These are phyloP conservation scores for Oryza punctata DNA, from an alignment of 176 grass and related monocot genomes.

Conservation along the genomic window DNA sequence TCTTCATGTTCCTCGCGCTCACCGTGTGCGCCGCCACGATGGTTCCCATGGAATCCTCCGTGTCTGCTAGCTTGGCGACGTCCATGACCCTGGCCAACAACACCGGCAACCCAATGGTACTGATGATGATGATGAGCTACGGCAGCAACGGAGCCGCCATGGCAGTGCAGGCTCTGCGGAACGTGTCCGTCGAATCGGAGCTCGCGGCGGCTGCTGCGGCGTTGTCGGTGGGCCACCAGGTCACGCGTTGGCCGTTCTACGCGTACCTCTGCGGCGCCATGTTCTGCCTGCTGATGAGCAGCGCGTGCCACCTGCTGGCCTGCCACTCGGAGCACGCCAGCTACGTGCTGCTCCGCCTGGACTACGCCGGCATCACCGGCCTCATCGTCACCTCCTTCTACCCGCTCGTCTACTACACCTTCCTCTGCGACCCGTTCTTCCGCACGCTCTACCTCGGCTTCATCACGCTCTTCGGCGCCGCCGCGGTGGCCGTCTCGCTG, in stretches of 20 bases:
- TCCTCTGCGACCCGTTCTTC: conserved; percentile 60
- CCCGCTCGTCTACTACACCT: conserved; percentile 89
- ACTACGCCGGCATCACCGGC: conserved; percentile 73
- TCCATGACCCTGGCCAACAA: conserved; percentile 24
- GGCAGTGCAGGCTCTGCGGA: conserved; percentile 31
- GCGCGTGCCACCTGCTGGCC: conserved; percentile 71
- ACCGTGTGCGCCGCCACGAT: conserved; percentile 53
- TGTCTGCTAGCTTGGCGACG: background rate
- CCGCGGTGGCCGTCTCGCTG: conserved; percentile 57
- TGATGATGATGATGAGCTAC: conserved; percentile 25
- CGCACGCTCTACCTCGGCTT: conserved; percentile 60
- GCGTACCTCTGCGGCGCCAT: conserved; percentile 72
- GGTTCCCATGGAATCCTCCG: conserved; percentile 36
- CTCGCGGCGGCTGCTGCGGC: background rate
- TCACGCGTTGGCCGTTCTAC: conserved; percentile 78
- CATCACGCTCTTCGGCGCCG: conserved; percentile 61
- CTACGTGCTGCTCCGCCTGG: conserved; percentile 80
- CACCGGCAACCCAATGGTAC: background rate
- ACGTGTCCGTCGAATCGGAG: background rate
- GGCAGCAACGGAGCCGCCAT: background rate
- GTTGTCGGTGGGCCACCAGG: background rate
- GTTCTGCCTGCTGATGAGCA: conserved; percentile 88
- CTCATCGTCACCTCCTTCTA: conserved; percentile 96
- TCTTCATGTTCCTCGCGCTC: conserved; percentile 73
- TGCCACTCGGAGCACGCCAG: conserved; percentile 78